phyloP scores from a whole-genome alignment of 495 filamentous ascomycete genomes.

The Trichoderma orchidacearum region DNA sequence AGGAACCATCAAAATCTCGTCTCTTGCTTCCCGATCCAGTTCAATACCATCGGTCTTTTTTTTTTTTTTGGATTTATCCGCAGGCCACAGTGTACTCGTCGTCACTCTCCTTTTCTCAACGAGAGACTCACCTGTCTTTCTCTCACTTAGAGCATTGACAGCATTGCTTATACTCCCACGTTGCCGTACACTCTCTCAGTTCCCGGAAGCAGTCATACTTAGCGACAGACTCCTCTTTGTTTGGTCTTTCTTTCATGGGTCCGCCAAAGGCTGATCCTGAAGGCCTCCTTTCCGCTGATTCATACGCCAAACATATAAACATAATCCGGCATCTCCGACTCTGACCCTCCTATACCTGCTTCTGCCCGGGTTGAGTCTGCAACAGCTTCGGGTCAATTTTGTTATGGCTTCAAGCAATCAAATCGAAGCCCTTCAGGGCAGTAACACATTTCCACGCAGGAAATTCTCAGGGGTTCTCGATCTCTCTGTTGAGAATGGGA shows the following conservation, averaged over 20 bases:
- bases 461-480: not conserved
- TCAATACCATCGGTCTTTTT: no score
- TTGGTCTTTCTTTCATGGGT: not conserved
- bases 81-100: no score
- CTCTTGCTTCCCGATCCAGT: no score
- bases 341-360: no score
- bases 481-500: conserved; percentile 3
- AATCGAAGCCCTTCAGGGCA: not conserved
- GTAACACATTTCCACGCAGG: not conserved
- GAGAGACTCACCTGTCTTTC: no score
- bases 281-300: not conserved
- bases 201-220: not conserved
- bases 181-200: not conserved
- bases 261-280: not conserved
- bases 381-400: not conserved
- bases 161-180: not conserved
- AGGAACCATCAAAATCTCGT: no score
- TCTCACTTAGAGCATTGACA: not conserved
- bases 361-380: no score
- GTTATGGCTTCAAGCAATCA: not conserved
- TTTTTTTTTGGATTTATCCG: no score
- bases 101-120: no score
- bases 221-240: not conserved
- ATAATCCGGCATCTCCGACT: no score
- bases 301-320: not conserved